phyloP scores from a whole-genome alignment of 1,139 yeast genomes.

The Yamadazyma aaseri region DNA sequence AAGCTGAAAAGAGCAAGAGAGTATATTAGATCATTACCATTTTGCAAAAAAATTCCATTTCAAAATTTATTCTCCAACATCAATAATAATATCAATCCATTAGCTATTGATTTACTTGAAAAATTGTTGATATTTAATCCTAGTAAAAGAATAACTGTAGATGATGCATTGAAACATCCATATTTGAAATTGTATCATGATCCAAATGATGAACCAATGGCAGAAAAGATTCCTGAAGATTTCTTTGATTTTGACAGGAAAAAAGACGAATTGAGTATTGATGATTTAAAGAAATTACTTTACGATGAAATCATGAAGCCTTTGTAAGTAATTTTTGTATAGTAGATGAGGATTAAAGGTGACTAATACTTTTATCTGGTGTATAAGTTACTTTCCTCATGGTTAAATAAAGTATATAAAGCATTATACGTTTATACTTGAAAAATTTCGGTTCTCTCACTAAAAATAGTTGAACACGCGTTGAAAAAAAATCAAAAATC shows the following conservation, averaged over 20 bases:
- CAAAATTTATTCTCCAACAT: conserved; percentile 35
- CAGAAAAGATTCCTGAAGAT: conserved; percentile 54
- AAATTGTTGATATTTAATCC: conserved; percentile 66
- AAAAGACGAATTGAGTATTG: conserved; percentile 48
- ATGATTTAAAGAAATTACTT: conserved; percentile 51
- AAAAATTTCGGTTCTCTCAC: too few species aligned
- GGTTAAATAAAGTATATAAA: too few species aligned
- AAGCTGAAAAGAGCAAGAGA: conserved; percentile 84
- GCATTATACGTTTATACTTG: too few species aligned
- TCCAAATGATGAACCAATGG: conserved; percentile 69
- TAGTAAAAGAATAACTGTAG: conserved; percentile 59
- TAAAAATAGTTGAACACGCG: too few species aligned
- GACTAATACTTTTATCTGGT: too few species aligned
- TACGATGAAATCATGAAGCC: conserved; percentile 55
- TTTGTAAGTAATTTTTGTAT: conserved; percentile 16
- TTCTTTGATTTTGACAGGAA: conserved; percentile 63
- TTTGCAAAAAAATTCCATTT: conserved; percentile 47
- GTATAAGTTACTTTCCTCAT: too few species aligned
- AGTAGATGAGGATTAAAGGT: too few species aligned
- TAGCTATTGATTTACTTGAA: conserved; percentile 61
- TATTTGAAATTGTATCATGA: conserved; percentile 67
- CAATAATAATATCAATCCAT: conserved; percentile 40
- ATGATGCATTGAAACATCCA: conserved; percentile 65
- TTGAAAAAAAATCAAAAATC: conserved; percentile 2
- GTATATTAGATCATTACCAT: conserved; percentile 74